phyloP scores from a whole-genome alignment of 2,329 filamentous ascomycete genomes.

The Phyllosticta citribraziliensis region DNA sequence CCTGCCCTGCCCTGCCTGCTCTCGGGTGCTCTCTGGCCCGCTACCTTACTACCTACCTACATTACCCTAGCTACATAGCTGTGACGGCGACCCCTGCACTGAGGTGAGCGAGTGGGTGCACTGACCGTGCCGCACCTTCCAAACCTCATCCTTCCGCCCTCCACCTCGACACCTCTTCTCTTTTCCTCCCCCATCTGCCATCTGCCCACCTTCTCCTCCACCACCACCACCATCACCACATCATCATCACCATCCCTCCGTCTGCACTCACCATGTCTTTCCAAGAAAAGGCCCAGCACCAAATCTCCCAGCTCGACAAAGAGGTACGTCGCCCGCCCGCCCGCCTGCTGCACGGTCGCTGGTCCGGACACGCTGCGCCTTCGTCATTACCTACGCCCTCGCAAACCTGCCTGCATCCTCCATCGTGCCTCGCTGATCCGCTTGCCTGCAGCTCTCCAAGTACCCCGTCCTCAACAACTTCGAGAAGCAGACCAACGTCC shows the following conservation, averaged over 20 bases:
- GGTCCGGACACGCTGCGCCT: background rate
- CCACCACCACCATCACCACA: slow-evolving; percentile 12
- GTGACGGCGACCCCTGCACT: too few relatives aligned
- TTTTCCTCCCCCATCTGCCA: background rate
- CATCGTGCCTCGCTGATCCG: slow-evolving; percentile 1
- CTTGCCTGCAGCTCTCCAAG: slow-evolving; percentile 58
- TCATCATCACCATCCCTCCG: background rate
- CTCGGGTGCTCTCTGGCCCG: too few relatives aligned
- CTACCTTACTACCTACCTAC: too few relatives aligned
- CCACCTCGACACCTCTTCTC: background rate
- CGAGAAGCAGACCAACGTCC: slow-evolving; percentile 72
- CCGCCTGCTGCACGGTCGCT: background rate
- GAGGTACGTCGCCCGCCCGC: slow-evolving; percentile 52
- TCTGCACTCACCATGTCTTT: slow-evolving; percentile 51
- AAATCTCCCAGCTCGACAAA: slow-evolving; percentile 70
- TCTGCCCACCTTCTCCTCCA: background rate
- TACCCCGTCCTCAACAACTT: slow-evolving; percentile 76
- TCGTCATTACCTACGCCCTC: background rate
- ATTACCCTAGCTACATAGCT: too few relatives aligned
- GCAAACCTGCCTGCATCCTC: background rate
- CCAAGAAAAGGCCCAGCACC: slow-evolving; percentile 67
- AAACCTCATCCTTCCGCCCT: slow-evolving; percentile 7
- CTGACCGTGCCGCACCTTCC: background rate
- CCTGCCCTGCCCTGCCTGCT: background rate
- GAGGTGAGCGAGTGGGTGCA: too few relatives aligned